phyloP scores from a whole-genome alignment of 176 grass and related monocot genomes.

The Zea luxurians region DNA sequence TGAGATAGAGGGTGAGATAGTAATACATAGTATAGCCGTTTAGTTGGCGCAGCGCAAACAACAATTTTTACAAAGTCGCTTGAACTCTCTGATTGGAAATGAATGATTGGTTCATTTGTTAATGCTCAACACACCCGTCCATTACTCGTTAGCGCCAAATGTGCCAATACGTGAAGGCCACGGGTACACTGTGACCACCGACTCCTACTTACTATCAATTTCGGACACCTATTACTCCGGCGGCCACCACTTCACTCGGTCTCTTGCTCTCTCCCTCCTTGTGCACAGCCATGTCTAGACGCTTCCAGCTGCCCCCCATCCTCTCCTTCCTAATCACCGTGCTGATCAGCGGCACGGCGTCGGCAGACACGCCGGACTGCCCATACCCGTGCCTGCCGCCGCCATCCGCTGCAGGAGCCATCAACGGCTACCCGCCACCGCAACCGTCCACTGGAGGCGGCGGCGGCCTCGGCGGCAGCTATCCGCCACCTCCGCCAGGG shows the following conservation, averaged over 20 bases:
- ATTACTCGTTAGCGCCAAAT: background rate
- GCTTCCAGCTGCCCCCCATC: conserved; percentile 3
- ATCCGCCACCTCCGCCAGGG: conserved; percentile 32
- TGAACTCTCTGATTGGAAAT: background rate
- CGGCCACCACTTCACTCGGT: background rate
- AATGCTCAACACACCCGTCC: background rate
- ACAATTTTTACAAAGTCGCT: too few species aligned
- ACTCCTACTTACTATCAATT: conserved; percentile 10
- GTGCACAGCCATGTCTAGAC: conserved; percentile 33
- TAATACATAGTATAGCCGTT: too few species aligned
- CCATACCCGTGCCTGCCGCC: conserved; percentile 65
- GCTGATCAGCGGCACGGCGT: conserved; percentile 18
- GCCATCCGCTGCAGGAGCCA: conserved; percentile 17
- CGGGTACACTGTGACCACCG: background rate
- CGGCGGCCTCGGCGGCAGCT: conserved; percentile 22
- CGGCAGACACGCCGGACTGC: conserved; percentile 44
- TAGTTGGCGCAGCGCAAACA: too few species aligned
- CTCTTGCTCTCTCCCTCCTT: background rate
- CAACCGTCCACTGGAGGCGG: conserved; percentile 14
- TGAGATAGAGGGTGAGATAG: too few species aligned
- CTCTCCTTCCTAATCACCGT: conserved; percentile 23
- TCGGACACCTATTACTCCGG: too few species aligned
- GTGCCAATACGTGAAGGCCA: conserved; percentile 7
- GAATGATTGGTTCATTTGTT: conserved; percentile 9
- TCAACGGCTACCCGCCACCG: conserved; percentile 50